Evolutionary conservation across 352 stramenopile species (phyloP), one percentile per base, ranked within the genome.

Genomic region (Phytophthora citricola): DNA sequence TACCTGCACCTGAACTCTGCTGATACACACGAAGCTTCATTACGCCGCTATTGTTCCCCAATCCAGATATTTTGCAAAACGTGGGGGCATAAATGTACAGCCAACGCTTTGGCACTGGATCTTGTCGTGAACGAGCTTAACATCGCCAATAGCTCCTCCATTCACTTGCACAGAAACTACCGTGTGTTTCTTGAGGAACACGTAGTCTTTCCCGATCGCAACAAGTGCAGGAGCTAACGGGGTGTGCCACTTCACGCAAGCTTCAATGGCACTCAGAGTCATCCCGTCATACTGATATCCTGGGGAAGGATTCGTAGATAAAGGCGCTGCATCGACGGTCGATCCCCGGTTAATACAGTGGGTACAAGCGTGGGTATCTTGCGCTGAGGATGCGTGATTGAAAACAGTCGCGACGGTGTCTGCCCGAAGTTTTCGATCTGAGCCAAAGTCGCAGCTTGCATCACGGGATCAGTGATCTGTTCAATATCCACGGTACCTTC

Each of bases 351-450:
- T 10, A 10, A 31, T 29, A 41, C 14, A n/a, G 43, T 52, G 5
- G 48, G 32, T 14, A 72, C 12, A 4, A 92, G 43, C 0, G 52
- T 62, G 0, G 83, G 81, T 1, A 92, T 75, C 59, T 86, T 87
- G 3, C 87, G 76, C 20, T 81, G 65, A 27, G 87, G 87, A 46
- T 95, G 87, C 1, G 85, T 79, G 10, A 61, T 78, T 12, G 74
- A 76, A 60, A 95, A 95, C 6, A 95, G 72, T 49, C 82, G 78
- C 1, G 83, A 91, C 31, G 91, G 91, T 1, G 89, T 97, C 66
- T 97, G 91, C 0, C 91, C 91, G 60, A 97, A 97, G 50, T 97
- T 89, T 51, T 96, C 85, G 40, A 98, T 98, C 58, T 98, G 93
- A 17, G 81, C 81, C 4, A 97, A 67, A 24, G 94, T 98, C 26